Base-by-base conservation (phyloP, 495 filamentous ascomycete genomes). In the Neurospora cerealis region DNA sequence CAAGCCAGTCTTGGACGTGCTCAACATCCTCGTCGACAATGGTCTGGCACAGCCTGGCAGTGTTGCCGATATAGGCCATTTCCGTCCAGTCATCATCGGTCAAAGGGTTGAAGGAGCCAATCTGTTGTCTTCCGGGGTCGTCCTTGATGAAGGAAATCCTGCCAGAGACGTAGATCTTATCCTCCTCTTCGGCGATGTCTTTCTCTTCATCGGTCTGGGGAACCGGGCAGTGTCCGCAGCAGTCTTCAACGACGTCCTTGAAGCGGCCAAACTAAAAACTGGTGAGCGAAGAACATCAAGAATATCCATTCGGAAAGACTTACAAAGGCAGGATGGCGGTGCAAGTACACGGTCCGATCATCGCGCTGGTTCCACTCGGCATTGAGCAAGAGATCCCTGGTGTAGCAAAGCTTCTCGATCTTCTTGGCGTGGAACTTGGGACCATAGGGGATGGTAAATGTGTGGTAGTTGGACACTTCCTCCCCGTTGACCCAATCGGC, bases 21-120 rank as follows among this genome's bases (percentile, higher is more conserved):
- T 89, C 86, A 6, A 90, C 72, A 80, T 95, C 89, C 5, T 84
- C 83, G 71, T 94, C 89, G 9, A 93, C 88, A 44, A 96, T 95
- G 1, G 91, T 91, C 75, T 93, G 89, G 77, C 91, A 95, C 5
- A 96, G 83, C 17, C 85, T 81, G 34, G 87, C 88, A 7, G 90
- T 93, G 74, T 91, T 90, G 36, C 91, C 91, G 62, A 94, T 85
- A 78, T 95, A 96, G 0, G 92, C 86, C 89, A 89, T 88, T 78
- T 92, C 90, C 7, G 92, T 94, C 91, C 93, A 96, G 76, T 95
- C 92, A 48, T 91, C 88, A 5, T 92, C 91, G 0, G 90, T 93
- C 36, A 94, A 88, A 1, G 93, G 93, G 75, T 95, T 91, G 84
- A 96, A 96, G 13, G 85, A 87, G 38, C 88, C 88, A 70, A 87